Evolutionary conservation across 192 early-diverging fungal genomes (phyloP).

Genomic region (Dissophora ornata): DNA sequence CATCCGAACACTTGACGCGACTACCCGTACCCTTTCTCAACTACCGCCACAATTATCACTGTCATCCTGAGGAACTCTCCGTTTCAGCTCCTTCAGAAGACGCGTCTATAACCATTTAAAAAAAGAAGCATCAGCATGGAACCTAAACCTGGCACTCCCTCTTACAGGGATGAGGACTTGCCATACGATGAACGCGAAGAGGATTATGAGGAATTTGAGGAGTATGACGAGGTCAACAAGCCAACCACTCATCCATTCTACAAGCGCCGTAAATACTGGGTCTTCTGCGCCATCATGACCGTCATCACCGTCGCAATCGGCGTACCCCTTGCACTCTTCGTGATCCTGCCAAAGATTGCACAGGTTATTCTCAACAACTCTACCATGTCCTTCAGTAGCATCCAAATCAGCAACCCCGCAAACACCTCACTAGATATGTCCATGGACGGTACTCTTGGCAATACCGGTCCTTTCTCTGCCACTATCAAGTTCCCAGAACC

Average conservation of each 20-base stretch:
- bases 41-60: neutral
- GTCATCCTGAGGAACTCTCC: neutral
- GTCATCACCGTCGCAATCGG: slow-evolving; percentile 56
- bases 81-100: neutral
- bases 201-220: slow-evolving; percentile 54
- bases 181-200: slow-evolving; percentile 52
- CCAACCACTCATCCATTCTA: slow-evolving; percentile 56
- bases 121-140: slow-evolving; percentile 9
- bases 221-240: slow-evolving; percentile 54
- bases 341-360: slow-evolving; percentile 64
- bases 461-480: slow-evolving; percentile 65
- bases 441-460: slow-evolving; percentile 52
- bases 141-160: slow-evolving; percentile 12
- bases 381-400: slow-evolving; percentile 44
- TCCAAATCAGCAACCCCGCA: slow-evolving; percentile 54
- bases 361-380: slow-evolving; percentile 60
- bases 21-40: too few species aligned
- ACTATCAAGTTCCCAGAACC: slow-evolving; percentile 59
- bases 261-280: slow-evolving; percentile 64
- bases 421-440: slow-evolving; percentile 54
- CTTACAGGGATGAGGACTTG: slow-evolving; percentile 19
- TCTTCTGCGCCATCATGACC: slow-evolving; percentile 60
- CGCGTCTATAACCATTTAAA: neutral
- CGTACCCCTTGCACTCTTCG: slow-evolving; percentile 61
- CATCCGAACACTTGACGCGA: too few species aligned